Evolutionary conservation across 805 yeast genomes (phyloP), one percentile per base, ranked within the genome.

Genomic region (Wickerhamiella sorbophila): DNA sequence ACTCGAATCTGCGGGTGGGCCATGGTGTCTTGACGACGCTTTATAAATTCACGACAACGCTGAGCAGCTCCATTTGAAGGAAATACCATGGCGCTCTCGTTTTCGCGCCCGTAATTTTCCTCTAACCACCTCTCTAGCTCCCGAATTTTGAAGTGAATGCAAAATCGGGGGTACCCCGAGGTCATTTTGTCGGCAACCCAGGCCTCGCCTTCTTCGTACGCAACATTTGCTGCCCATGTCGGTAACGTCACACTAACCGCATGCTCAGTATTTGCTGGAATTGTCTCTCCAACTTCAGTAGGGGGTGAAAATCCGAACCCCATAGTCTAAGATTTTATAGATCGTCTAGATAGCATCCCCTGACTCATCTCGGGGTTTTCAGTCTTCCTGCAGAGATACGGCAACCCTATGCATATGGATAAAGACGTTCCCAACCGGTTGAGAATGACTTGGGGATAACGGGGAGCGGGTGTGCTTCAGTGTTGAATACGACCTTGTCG

Each of bases 181-280:
- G 68, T 67, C 86, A 88, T 81, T 56, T 75, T 74, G 36, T 66
- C 62, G 15, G 79, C 77, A 3, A 86, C 84, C 80, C 85, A 77
- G 17, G 72, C 77, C 53, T 82, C 78, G 16, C 95, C 94, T 59
- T 83, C 91, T 57, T 86, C 95, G 55, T 91, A 91, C 3, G 85
- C 95, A 1, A 91, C 81, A 3, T 81, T 84, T 36, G 94, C 85
- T 38, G 75, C 80, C 98, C 97, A 91, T 0, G 95, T 82, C 5
- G 98, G 98, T 27, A 88, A 68, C 1, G 94, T 82, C 37, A 88
- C 96, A 10, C 95, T 83, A 1, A 88, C 95, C 0, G 96, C 95
- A 60, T 91, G 97, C 2, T 79, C 77, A 0, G 93, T 79, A 57
- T 84, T 78, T 45, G 82, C 79, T 2, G 98, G 96, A 44, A 91